phyloP scores from a whole-genome alignment of 495 filamentous ascomycete species.

The Glutinoglossum americanum region DNA sequence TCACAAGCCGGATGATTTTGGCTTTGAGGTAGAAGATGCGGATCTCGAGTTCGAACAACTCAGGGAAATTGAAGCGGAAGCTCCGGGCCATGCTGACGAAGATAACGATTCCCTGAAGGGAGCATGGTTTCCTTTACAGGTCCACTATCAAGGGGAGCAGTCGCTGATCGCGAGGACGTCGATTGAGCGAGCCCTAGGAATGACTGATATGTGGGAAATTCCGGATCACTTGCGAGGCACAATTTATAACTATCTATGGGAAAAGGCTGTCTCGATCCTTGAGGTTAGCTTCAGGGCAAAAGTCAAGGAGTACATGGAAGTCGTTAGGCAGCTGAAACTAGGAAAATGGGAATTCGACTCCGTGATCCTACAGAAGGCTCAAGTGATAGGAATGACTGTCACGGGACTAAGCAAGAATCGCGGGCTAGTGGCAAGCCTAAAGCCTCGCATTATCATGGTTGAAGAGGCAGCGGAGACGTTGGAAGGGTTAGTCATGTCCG shows the following conservation, averaged over 20 bases:
- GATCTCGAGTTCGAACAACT: conserved; percentile 46
- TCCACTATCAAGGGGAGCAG: conserved; percentile 8
- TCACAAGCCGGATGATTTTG: conserved; percentile 22
- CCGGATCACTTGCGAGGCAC: conserved; percentile 27
- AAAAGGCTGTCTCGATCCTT: conserved; percentile 22
- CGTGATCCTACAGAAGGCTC: conserved; percentile 26
- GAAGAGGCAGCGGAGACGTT: conserved; percentile 61
- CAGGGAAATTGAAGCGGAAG: conserved; percentile 42
- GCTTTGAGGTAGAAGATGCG: conserved; percentile 33
- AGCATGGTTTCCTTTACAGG: conserved; percentile 17
- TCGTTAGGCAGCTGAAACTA: conserved; percentile 22
- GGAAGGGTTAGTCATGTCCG: conserved; percentile 40
- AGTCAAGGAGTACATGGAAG: conserved; percentile 21
- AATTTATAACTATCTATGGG: conserved; percentile 36
- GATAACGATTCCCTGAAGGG: conserved; percentile 35
- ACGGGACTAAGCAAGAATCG: conserved; percentile 84
- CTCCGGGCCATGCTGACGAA: conserved; percentile 22
- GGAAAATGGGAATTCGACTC: conserved; percentile 34
- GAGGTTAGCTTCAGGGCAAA: conserved; percentile 21
- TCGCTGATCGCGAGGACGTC: conserved; percentile 7
- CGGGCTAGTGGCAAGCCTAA: conserved; percentile 42
- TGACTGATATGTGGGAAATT: conserved; percentile 35
- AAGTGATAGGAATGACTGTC: conserved; percentile 51
- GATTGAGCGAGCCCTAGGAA: conserved; percentile 17
- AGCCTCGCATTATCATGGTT: conserved; percentile 43